Conservation (phyloP, 2,329 filamentous ascomycete species). For the Trichoderma sp. region DNA sequence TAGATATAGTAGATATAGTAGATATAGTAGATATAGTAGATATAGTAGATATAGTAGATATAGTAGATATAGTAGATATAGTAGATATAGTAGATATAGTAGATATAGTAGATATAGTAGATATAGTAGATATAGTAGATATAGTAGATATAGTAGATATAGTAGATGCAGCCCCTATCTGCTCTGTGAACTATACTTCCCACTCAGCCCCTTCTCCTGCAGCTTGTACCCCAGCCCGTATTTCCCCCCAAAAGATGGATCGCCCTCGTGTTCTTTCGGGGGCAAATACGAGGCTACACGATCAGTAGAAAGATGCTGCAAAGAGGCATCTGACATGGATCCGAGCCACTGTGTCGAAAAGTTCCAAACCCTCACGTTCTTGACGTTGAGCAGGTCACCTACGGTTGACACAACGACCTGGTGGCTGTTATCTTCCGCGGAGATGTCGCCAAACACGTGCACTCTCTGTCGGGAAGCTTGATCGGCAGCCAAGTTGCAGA, state of each 20-base stretch:
- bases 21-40: too few relatives aligned
- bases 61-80: too few relatives aligned
- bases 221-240: not conserved
- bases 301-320: not conserved
- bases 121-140: too few relatives aligned
- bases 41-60: too few relatives aligned
- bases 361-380: not conserved
- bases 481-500: conserved; percentile 15
- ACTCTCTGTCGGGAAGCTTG: conserved; percentile 20
- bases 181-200: not conserved
- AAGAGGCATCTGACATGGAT: conserved; percentile 3
- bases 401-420: conserved; percentile 23
- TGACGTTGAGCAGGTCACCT: conserved; percentile 23
- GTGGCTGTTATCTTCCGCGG: conserved; percentile 19
- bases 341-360: conserved; percentile 18
- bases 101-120: too few relatives aligned
- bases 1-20: too few relatives aligned
- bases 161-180: not conserved
- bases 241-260: not conserved
- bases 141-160: too few relatives aligned
- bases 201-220: not conserved
- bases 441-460: conserved; percentile 24
- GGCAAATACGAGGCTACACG: not conserved
- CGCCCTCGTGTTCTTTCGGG: not conserved
- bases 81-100: not conserved